Percentiles rank a stretch among this genome's conserved stretches.
Conservation (phyloP, 2,329 filamentous ascomycete genomes). For the Bipolaris zeicola region DNA sequence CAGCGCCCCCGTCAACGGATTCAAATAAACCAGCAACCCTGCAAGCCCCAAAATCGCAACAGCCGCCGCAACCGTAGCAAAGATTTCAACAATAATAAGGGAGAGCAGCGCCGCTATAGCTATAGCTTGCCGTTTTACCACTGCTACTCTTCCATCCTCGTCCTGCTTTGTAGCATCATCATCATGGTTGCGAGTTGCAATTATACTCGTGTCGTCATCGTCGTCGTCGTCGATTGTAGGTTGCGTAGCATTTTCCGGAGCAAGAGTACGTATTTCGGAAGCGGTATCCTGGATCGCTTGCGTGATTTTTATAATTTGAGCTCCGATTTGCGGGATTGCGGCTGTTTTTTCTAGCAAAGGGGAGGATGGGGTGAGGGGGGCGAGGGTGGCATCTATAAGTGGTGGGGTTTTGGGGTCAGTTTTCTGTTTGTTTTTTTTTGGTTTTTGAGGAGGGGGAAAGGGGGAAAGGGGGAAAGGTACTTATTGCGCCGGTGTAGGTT, state of each 20-base stretch:
- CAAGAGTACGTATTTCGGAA: constrained; percentile 13
- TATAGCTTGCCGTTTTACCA: constrained; percentile 14
- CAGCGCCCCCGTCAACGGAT: constrained; percentile 22
- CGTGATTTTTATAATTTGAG: constrained; percentile 22
- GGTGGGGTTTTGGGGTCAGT: too few relatives aligned
- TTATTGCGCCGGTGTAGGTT: constrained; percentile 27
- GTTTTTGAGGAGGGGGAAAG: background rate
- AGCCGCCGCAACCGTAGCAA: constrained; percentile 24
- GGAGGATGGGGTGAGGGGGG: constrained; percentile 22
- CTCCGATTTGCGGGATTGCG: constrained; percentile 24
- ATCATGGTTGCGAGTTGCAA: too few relatives aligned
- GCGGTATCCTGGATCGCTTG: constrained; percentile 17
- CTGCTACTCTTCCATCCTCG: too few relatives aligned
- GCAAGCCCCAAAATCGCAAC: constrained; percentile 24
- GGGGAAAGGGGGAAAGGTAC: background rate
- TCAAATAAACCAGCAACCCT: constrained; percentile 20
- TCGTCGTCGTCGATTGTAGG: background rate
- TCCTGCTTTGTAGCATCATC: too few relatives aligned
- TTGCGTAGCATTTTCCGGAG: constrained; percentile 11
- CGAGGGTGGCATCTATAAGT: constrained; percentile 22
- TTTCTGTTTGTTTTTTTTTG: too few relatives aligned
- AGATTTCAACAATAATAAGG: constrained; percentile 28
- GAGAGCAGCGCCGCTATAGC: constrained; percentile 18
- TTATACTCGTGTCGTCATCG: too few relatives aligned
- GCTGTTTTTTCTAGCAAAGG: constrained; percentile 23